These are phyloP conservation scores for Erodium texanum DNA, from an alignment of 441 rosid genomes.

Conservation along the genomic window DNA sequence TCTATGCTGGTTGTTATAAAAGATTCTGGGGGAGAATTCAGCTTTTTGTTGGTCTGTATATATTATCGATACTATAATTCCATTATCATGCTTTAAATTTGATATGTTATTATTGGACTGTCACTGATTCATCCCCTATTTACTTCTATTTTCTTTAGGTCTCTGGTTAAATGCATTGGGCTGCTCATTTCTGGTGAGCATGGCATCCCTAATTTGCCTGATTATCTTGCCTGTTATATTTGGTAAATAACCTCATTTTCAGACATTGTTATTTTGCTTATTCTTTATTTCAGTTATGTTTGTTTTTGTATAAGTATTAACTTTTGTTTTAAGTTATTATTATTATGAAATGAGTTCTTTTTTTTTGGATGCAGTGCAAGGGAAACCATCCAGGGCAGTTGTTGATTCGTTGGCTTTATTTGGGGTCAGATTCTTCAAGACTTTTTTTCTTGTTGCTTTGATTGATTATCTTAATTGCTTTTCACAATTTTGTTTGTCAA, in stretches of 20 bases:
- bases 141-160: constrained; percentile 27
- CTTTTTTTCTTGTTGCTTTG: constrained; percentile 9
- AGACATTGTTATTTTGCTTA: neutral
- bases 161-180: constrained; percentile 81
- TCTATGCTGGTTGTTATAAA: neutral
- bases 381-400: constrained; percentile 58
- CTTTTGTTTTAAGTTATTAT: constrained; percentile 2
- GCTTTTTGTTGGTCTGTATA: neutral
- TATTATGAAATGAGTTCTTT: neutral
- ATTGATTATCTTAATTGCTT: neutral
- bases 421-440: constrained; percentile 49
- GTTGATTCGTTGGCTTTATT: constrained; percentile 69
- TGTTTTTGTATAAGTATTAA: constrained; percentile 5
- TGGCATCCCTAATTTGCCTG: constrained; percentile 88
- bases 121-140: neutral
- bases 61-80: neutral
- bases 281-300: constrained; percentile 8
- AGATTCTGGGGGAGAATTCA: neutral
- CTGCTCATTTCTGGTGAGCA: constrained; percentile 94
- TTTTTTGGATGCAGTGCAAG: constrained; percentile 42
- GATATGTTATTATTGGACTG: neutral
- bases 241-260: constrained; percentile 37
- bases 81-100: neutral
- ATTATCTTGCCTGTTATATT: constrained; percentile 74
- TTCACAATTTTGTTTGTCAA: neutral